Base-by-base conservation (phyloP, 2,329 filamentous ascomycete species). In the Emericellopsis atlantica region DNA sequence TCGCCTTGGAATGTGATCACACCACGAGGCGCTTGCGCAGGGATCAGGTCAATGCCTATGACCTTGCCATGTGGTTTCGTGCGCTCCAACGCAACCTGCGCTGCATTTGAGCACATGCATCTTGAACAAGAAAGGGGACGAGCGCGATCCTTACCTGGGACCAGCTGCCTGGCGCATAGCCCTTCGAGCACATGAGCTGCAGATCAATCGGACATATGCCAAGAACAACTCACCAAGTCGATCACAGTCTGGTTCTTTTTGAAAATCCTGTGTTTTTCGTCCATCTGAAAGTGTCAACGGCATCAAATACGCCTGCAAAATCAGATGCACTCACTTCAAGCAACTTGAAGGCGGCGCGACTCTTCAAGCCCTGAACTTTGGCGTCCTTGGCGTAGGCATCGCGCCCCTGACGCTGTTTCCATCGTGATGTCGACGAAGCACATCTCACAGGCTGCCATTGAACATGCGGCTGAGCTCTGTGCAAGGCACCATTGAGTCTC, bases 1-100 rank as follows among this genome's bases (percentile, higher is more conserved):
- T 98, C 85, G 37, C 93, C 92, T 61, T 98, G 92, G 43, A 98
- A 88, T 2, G 87, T 87, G 23, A 85, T 89, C n/a, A 94, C 88
- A 18, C 92, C 92, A 53, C 75, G 79, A 0, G 92, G 92, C 5
- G 93, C 90, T 56, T 90, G 83, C 1, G 88, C 86, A 5, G 92
- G 92, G 48, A 98, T 87, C 40, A 98, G 74, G 58, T 98, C 92
- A 52, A 98, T 90, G 10, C 92, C 93, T 23, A 98, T 68, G 11
- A 98, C 80, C 35, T 82, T 76, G 8, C 89, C 88, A 36, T 74
- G 63, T 0, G 89, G 89, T 45, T 74, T 71, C 5, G 86, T 94
- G 40, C 79, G 74, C 45, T 86, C 82, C 29, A 84, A 66, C 15
- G 92, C 92, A 31, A 96, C 87, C 79, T 93, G 53, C 26, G 9